Base-by-base conservation (phyloP, 805 yeast species). In the Cyberlindnera misumaiensis region DNA sequence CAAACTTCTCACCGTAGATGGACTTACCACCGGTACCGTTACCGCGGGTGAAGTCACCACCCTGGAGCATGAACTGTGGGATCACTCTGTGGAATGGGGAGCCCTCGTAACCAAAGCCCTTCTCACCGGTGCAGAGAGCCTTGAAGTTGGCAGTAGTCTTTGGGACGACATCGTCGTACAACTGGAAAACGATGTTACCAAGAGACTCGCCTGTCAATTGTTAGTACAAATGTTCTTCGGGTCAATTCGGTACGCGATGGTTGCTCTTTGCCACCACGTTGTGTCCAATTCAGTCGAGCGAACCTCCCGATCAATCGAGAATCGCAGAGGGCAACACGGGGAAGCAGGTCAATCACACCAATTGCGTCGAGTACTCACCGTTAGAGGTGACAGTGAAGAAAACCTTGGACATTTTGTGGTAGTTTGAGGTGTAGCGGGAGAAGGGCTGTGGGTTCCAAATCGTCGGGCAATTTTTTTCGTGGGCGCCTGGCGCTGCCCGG, bases 31-130 rank as follows among this genome's bases (percentile, higher is more conserved):
- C 98, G 58, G 94, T 83, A 65, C 98, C 98, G 70, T 88, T 83
- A 68, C 86, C 87, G 68, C 74, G 71, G 65, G 93, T 83, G 78
- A 85, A 83, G 67, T 85, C 95, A 75, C 94, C 94, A 68, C 94
- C 97, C 75, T 93, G 97, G 65, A 93, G 75, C 98, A 90, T 90
- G 77, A 93, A 93, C 67, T 85, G 82, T 58, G 96, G 96, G 59
- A 88, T 88, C 50, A 89, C 95, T 73, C 96, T 83, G 86, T 89
- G 97, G 93, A 90, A 89, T 56, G 80, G 72, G 44, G 96, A 87
- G 57, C 77, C 79, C 75, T 43, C 80, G 80, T 84, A 90, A 55
- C 97, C 97, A 64, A 72, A 86, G 46, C 97, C 97, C 76, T 87
- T 83, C 74, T 88, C 96, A 59, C 97, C 97, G 49, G 97, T 88